phyloP scores from a whole-genome alignment of 768 basidiomycete genomes.

The Pleurotus cornucopiae region DNA sequence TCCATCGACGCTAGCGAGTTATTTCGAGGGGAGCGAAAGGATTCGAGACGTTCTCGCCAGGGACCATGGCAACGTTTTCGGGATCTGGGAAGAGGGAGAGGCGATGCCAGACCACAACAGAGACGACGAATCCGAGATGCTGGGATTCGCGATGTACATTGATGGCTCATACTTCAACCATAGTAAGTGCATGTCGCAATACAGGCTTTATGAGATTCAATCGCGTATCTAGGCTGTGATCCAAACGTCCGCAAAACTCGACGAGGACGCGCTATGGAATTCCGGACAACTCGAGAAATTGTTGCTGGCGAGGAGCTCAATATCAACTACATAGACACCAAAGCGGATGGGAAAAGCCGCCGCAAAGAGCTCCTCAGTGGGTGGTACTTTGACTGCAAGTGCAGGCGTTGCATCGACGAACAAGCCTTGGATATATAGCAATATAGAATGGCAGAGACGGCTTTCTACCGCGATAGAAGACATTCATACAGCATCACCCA shows the following conservation, averaged over 20 bases:
- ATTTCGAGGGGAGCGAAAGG: conserved; percentile 33
- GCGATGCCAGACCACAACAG: background rate
- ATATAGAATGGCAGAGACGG: background rate
- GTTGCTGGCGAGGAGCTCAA: conserved; percentile 50
- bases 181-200: conserved; percentile 29
- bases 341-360: conserved; percentile 18
- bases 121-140: conserved; percentile 38
- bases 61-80: conserved; percentile 66
- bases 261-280: conserved; percentile 38
- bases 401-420: conserved; percentile 38
- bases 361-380: conserved; percentile 37
- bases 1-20: conserved; percentile 20
- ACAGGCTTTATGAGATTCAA: background rate
- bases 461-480: background rate
- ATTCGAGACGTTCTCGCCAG: conserved; percentile 53
- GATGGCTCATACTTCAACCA: conserved; percentile 69
- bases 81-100: conserved; percentile 49
- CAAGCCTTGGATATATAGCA: conserved; percentile 1
- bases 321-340: conserved; percentile 46
- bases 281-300: conserved; percentile 41
- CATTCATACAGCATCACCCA: background rate
- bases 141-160: conserved; percentile 62
- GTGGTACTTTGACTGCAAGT: conserved; percentile 57
- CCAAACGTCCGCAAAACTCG: conserved; percentile 49
- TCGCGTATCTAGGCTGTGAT: conserved; percentile 36